Evolutionary conservation across 2,329 filamentous ascomycete species (phyloP).

Genomic region (Penicillium sp.): DNA sequence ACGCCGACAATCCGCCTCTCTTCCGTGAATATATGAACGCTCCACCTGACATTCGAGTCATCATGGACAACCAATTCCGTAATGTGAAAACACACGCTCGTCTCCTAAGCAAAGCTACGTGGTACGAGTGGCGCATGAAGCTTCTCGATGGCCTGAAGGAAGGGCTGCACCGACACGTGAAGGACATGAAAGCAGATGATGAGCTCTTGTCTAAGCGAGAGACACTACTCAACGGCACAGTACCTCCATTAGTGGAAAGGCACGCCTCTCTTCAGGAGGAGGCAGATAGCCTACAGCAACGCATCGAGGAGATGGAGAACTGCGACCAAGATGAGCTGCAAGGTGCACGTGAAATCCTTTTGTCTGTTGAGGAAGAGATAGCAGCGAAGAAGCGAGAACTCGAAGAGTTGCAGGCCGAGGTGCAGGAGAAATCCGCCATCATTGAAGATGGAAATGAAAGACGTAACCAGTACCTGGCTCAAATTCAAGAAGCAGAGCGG

Average conservation of each 20-base stretch:
- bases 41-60: slow-evolving; percentile 69
- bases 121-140: slow-evolving; percentile 97
- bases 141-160: slow-evolving; percentile 75
- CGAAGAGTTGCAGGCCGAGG: slow-evolving; percentile 58
- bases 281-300: slow-evolving; percentile 60
- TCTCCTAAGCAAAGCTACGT: slow-evolving; percentile 86
- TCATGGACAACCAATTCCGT: slow-evolving; percentile 96
- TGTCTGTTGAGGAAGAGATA: slow-evolving; percentile 60
- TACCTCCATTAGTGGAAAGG: slow-evolving; percentile 60
- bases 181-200: slow-evolving; percentile 72
- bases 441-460: slow-evolving; percentile 59
- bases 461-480: slow-evolving; percentile 63
- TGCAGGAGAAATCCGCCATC: slow-evolving; percentile 59
- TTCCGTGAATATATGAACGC: slow-evolving; percentile 89
- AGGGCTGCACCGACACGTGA: slow-evolving; percentile 67
- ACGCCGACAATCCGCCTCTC: slow-evolving; percentile 81
- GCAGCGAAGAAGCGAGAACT: slow-evolving; percentile 63
- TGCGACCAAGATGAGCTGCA: slow-evolving; percentile 76
- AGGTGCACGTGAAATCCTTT: slow-evolving; percentile 63
- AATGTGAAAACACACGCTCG: slow-evolving; percentile 93
- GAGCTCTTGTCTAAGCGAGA: slow-evolving; percentile 62
- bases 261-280: slow-evolving; percentile 59
- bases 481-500: slow-evolving; percentile 77
- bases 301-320: slow-evolving; percentile 54
- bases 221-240: slow-evolving; percentile 57